These are phyloP conservation scores for Sporothrix pseudoabietina DNA, from an alignment of 2,329 filamentous ascomycete species.

Conservation along the genomic window DNA sequence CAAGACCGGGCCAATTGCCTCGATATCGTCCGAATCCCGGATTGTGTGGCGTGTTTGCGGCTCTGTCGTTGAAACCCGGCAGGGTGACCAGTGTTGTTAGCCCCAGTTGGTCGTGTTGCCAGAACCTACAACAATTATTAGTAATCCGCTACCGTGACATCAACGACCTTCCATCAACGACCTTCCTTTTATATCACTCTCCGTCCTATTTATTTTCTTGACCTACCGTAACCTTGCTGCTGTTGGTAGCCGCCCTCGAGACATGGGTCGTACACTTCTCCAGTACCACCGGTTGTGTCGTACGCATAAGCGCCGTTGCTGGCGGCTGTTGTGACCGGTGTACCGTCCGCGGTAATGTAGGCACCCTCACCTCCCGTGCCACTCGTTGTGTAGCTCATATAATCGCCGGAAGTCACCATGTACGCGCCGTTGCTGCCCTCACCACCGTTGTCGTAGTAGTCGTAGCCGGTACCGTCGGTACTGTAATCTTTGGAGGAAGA, in stretches of 20 bases:
- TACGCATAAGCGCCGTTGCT: neutral
- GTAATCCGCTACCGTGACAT: neutral
- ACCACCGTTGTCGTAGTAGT: neutral
- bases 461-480: neutral
- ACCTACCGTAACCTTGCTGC: conserved; percentile 17
- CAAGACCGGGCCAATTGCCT: neutral
- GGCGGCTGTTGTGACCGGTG: neutral
- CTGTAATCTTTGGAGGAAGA: neutral
- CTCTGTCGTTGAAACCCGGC: neutral
- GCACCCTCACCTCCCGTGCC: neutral
- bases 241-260: conserved; percentile 7
- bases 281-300: neutral
- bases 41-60: neutral
- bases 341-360: neutral
- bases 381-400: neutral
- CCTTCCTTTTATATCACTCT: neutral
- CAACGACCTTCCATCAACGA: too few relatives aligned
- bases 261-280: neutral
- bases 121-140: neutral
- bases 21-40: neutral
- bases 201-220: neutral
- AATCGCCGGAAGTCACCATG: conserved; percentile 1
- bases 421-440: neutral
- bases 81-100: neutral
- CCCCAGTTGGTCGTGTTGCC: neutral